phyloP scores from a whole-genome alignment of 1,284 basidiomycete genomes.

The Ganoderma boninense region DNA sequence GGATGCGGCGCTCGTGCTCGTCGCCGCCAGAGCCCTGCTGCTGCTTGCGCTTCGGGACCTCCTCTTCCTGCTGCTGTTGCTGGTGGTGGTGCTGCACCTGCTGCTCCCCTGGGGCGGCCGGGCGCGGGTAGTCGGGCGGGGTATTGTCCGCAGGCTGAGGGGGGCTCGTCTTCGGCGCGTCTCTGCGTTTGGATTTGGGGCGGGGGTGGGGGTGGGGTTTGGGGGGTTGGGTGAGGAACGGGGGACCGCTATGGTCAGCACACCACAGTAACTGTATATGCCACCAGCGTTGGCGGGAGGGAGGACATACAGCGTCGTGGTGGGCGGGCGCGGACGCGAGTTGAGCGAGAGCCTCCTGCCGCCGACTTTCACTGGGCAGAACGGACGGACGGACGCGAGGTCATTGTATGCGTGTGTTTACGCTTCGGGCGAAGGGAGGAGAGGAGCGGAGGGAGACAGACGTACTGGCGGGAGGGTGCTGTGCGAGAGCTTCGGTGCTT shows the following conservation, averaged over 20 bases:
- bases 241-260: not conserved
- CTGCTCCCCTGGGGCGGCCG: constrained; percentile 53
- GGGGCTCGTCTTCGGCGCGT: constrained; percentile 38
- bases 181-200: constrained; percentile 33
- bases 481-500: constrained; percentile 35
- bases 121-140: constrained; percentile 68
- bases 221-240: not conserved
- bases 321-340: constrained; percentile 49
- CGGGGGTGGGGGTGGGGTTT: not conserved
- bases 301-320: constrained; percentile 46
- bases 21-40: constrained; percentile 47
- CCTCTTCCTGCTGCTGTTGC: constrained; percentile 60
- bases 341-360: constrained; percentile 66
- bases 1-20: constrained; percentile 59
- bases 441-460: not conserved
- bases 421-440: not conserved
- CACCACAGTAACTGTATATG: constrained; percentile 1
- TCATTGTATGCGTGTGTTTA: not conserved
- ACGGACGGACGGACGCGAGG: not conserved
- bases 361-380: constrained; percentile 65
- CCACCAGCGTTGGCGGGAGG: not conserved
- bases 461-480: constrained; percentile 40
- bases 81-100: constrained; percentile 43
- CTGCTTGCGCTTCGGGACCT: constrained; percentile 55
- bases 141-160: constrained; percentile 33